Evolutionary conservation across 2,329 filamentous ascomycete genomes (phyloP).

Genomic region (Ilyonectria destructans): DNA sequence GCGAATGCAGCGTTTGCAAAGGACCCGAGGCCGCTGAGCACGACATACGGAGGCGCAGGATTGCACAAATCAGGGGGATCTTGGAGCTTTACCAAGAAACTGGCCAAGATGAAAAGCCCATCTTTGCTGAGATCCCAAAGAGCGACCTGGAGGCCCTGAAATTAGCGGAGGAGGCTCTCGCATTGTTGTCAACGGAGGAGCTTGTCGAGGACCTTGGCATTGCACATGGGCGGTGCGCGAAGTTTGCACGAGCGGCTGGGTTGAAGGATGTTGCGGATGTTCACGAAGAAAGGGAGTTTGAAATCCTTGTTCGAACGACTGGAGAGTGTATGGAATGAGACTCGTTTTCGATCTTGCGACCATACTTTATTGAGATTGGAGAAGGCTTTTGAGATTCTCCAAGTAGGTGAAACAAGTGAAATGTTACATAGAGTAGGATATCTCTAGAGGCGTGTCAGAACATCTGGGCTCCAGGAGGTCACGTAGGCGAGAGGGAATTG

Average conservation of each 20-base stretch:
- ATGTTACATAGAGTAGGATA: no score
- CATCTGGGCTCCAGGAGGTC: no score
- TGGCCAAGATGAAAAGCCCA: constrained; percentile 10
- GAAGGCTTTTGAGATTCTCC: no score
- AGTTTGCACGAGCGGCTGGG: constrained; percentile 22
- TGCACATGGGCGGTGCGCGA: constrained; percentile 28
- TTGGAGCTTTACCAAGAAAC: constrained; percentile 26
- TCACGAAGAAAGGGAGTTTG: constrained; percentile 29
- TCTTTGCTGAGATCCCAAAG: constrained; percentile 28
- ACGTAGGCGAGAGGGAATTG: no score
- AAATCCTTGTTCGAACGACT: constrained; percentile 30
- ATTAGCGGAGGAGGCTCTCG: constrained; percentile 23
- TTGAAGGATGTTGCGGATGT: constrained; percentile 12
- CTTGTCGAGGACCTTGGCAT: constrained; percentile 27
- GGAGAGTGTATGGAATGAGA: constrained; percentile 25
- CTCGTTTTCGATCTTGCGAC: no score
- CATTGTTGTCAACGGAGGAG: constrained; percentile 11
- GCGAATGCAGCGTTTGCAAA: constrained; percentile 22
- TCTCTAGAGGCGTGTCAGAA: no score
- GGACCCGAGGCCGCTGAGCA: constrained; percentile 24
- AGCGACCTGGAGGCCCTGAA: constrained; percentile 22
- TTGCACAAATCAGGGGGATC: constrained; percentile 27
- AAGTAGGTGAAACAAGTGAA: no score
- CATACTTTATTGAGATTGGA: no score
- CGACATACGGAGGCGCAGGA: constrained; percentile 18